Conservation (phyloP, 2,329 filamentous ascomycete genomes). For the Rhexocercosporidium sp. region DNA sequence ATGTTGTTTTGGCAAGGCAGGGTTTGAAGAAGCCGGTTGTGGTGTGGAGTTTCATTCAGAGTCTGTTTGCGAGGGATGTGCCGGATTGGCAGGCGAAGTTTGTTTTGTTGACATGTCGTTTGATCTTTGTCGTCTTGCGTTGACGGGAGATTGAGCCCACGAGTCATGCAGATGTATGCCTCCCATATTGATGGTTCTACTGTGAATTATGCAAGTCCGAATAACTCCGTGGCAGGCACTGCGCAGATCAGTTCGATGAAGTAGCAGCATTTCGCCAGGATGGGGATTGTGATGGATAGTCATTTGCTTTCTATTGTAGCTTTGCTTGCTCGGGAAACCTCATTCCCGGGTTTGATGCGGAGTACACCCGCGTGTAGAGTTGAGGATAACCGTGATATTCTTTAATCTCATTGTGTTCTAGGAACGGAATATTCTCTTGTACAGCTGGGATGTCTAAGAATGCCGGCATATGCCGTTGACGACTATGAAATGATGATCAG, state of each 20-base stretch:
- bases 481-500: not conserved
- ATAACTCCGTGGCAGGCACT: conserved; percentile 46
- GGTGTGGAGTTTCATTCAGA: conserved; percentile 53
- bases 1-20: conserved; percentile 46
- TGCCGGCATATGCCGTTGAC: not conserved
- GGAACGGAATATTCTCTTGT: not conserved
- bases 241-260: conserved; percentile 49
- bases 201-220: conserved; percentile 52
- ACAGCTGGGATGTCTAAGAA: not conserved
- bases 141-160: too few species aligned
- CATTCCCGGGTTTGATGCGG: conserved; percentile 34
- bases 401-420: too few species aligned
- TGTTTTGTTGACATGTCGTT: not conserved
- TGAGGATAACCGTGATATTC: not conserved
- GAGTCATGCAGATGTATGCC: conserved; percentile 45
- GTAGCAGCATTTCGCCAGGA: conserved; percentile 51
- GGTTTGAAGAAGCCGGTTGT: conserved; percentile 38
- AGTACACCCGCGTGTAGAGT: conserved; percentile 26
- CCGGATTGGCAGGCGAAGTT: conserved; percentile 49
- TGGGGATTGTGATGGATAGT: conserved; percentile 42
- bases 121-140: not conserved
- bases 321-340: conserved; percentile 45
- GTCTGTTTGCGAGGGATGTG: conserved; percentile 51
- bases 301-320: conserved; percentile 48
- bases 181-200: conserved; percentile 52